A percentile compares a stretch with the other conserved stretches of the same genome.
These are phyloP conservation scores for Metschnikowia dekortorum DNA, from an alignment of 805 yeast genomes.

Conservation along the genomic window DNA sequence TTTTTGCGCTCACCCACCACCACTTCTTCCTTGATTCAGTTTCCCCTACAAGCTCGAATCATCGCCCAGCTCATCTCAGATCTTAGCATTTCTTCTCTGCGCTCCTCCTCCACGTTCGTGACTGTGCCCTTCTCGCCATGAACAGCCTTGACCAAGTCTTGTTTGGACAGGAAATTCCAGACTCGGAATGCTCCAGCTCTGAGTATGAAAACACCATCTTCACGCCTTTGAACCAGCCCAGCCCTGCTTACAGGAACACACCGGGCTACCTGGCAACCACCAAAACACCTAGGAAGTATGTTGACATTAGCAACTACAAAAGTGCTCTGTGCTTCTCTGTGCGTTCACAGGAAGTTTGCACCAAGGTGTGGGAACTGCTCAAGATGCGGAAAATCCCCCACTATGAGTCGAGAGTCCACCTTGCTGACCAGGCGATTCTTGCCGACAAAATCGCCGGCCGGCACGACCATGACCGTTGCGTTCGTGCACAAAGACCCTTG, in stretches of 20 bases:
- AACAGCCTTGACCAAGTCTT: neutral
- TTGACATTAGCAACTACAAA: neutral
- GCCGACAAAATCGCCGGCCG: neutral
- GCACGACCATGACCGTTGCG: neutral
- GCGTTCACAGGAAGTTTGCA: neutral
- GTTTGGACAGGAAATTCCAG: neutral
- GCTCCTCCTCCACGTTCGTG: too few species aligned
- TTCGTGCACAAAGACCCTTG: conserved; percentile 2
- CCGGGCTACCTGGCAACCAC: neutral
- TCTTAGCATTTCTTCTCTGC: too few species aligned
- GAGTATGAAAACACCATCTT: neutral
- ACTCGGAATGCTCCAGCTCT: neutral
- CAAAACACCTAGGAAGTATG: neutral
- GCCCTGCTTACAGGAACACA: neutral
- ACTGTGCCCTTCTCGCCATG: neutral
- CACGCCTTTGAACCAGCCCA: neutral
- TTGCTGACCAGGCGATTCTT: neutral
- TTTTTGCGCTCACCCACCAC: neutral
- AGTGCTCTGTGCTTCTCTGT: neutral
- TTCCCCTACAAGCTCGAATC: neutral
- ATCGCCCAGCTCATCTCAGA: neutral
- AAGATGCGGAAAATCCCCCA: neutral
- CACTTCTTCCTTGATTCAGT: neutral
- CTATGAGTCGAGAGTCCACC: neutral
- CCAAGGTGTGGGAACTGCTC: neutral